Evolutionary conservation across 2,329 filamentous ascomycete genomes (phyloP), one percentile per base, ranked within the genome.

Genomic region (Aureobasidium leucospermi): DNA sequence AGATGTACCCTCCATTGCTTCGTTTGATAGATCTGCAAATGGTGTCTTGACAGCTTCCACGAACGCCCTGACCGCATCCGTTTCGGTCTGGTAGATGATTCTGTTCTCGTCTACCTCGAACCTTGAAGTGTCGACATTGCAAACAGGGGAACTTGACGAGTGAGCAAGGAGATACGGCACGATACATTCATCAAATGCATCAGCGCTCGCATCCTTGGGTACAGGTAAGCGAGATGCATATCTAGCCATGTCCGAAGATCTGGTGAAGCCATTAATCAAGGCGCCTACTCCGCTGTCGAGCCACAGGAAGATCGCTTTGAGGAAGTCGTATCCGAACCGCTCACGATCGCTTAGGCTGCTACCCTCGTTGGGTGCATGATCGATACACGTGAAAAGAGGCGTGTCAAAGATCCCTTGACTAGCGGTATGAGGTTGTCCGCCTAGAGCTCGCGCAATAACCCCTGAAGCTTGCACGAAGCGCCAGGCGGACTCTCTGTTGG

Each of bases 401-500:
- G 56, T 47, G 9, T 53, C 19, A 10, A 48, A 64, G 32, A 71
- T 68, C 43, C 72, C 73, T 34, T 74, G 36, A 16, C 55, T 58
- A n/a, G 55, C 73, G 32, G 75, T 79, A 58, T 76, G 74, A 3
- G 82, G 66, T 61, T 73, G 75, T 1, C 81, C 81, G 23, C 81
- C 82, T n/a, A 87, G 71, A 1, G 78, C 77, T 53, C 79, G 74
- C 15, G 82, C 75, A 16, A 86, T 69, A 3, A 80, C 82, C 29
- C 83, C 85, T 39, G 81, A 76, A 45, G 82, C 83, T 69, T 86
- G 85, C 1, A 85, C 79, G 66, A 86, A 86, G 60, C 83, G 78
- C 67, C 81, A 79, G 34, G 78, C 75, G 16, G 80, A 75, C 62
- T 82, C 79, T 41, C 84, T 79, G 63, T 81, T 77, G 32, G 76